Base-by-base conservation (phyloP, 2,329 filamentous ascomycete species). In the Cercospora beticola region DNA sequence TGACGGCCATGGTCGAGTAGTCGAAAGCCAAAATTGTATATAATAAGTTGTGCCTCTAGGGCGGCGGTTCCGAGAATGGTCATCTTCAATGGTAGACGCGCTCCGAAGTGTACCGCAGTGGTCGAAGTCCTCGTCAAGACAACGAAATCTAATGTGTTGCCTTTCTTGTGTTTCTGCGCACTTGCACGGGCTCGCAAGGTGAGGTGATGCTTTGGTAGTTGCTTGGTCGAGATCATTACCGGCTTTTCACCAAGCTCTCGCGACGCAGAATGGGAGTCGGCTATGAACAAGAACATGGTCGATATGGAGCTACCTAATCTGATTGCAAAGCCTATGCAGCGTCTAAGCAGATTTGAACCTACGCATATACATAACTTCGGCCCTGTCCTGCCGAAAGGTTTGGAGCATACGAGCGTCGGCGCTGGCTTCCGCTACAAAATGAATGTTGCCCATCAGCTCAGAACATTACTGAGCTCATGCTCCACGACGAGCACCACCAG, bases 401-500 rank as follows among this genome's bases (percentile, higher is more conserved):
- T 28, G 49, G 12, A 30, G 12, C 49, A 16, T 16, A 56, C 49
- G 14, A 56, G 23, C 49, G 12, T 23, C 7, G 8, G 12, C 49
- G 23, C 23, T 28, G 14, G 23, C 49, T 9, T 8, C 23, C 2
- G 12, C 49, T 16, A 30, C 6, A 14, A n/a, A n/a, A 56, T 26
- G 23, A 2, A 56, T 16, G 5, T n/a, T 16, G 23, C 28, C 49
- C 21, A 26, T 30, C n/a, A 2, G 7, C 23, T 16, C 12, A n/a
- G 12, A 3, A 16, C 49, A 56, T 8, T 14, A 16, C 12, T 26
- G 23, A 56, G 49, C 49, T 56, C 49, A 65, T 43, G 62, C 62
- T 16, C 67, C 67, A 18, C 67, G 67, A 30, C 67, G 54, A 26
- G 67, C 70, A 68, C 72, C 72, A 14, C 86, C 88, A 30, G 88